Percentiles rank a stretch among this genome's conserved stretches.
These are phyloP conservation scores for Pseudozyma thailandica DNA, from an alignment of 1,284 basidiomycete genomes.

Conservation along the genomic window DNA sequence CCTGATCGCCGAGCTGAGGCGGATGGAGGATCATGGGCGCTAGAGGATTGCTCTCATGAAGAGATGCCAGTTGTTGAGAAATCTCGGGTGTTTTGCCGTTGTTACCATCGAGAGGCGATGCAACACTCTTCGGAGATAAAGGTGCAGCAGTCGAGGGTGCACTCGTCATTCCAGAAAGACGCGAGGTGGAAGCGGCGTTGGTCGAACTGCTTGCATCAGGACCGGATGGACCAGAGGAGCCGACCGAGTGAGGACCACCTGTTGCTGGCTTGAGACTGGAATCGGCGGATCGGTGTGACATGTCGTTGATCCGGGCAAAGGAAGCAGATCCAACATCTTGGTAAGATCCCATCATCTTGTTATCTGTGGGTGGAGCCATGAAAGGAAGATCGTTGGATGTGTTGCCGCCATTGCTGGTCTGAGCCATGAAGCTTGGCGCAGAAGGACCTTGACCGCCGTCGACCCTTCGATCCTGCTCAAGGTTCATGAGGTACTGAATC, in stretches of 20 bases:
- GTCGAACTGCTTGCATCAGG: slow-evolving; percentile 13
- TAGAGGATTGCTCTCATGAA: slow-evolving; percentile 12
- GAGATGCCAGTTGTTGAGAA: slow-evolving; percentile 12
- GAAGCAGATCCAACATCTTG: slow-evolving; percentile 74
- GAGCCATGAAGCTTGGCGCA: slow-evolving; percentile 16
- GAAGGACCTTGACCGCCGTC: neutral
- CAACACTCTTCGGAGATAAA: slow-evolving; percentile 51
- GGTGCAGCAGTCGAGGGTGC: slow-evolving; percentile 35
- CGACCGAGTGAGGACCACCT: slow-evolving; percentile 11
- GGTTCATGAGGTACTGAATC: slow-evolving; percentile 80
- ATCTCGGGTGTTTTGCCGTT: slow-evolving; percentile 27
- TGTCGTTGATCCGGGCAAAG: slow-evolving; percentile 79
- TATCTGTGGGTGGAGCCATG: slow-evolving; percentile 74
- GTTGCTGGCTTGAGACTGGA: neutral
- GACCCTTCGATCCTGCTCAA: slow-evolving; percentile 35
- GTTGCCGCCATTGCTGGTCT: slow-evolving; percentile 1
- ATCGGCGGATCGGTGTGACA: slow-evolving; percentile 71
- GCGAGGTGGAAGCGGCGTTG: slow-evolving; percentile 21
- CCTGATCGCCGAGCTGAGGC: slow-evolving; percentile 45
- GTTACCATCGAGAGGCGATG: slow-evolving; percentile 34
- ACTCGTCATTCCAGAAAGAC: slow-evolving; percentile 22
- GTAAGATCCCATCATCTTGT: slow-evolving; percentile 74
- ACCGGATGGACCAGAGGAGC: slow-evolving; percentile 15
- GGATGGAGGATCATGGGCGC: slow-evolving; percentile 47
- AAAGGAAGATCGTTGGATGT: slow-evolving; percentile 69